Evolutionary conservation across 352 stramenopile genomes (phyloP).

Genomic region (Phytophthora vignae): DNA sequence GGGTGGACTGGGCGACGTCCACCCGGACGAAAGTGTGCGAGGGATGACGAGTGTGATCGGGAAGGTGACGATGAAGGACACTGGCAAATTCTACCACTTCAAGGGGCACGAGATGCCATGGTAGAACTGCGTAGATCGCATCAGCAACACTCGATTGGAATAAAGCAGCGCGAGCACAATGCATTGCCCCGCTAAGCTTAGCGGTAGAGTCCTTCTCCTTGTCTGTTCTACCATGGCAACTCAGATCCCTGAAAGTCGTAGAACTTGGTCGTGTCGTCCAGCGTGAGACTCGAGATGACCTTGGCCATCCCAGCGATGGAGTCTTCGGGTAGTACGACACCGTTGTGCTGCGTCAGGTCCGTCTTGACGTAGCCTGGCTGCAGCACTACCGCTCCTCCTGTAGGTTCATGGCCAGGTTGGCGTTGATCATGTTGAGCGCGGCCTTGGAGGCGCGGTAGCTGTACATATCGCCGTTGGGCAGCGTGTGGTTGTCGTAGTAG

Average conservation of each 20-base stretch:
- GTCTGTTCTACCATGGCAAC: conserved; percentile 46
- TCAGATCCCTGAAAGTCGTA: conserved; percentile 49
- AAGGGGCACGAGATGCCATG: conserved; percentile 47
- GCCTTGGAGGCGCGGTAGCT: conserved; percentile 76
- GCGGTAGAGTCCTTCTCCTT: too few relatives aligned
- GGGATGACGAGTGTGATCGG: conserved; percentile 43
- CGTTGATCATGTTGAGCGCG: conserved; percentile 73
- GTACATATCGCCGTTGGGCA: conserved; percentile 49
- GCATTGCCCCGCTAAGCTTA: too few relatives aligned
- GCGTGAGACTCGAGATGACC: conserved; percentile 40
- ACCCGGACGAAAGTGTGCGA: conserved; percentile 35
- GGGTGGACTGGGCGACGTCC: conserved; percentile 26
- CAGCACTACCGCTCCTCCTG: conserved; percentile 47
- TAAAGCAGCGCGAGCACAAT: not conserved
- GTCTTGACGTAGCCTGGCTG: conserved; percentile 66
- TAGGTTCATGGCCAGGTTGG: conserved; percentile 50
- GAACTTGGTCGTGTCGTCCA: conserved; percentile 55
- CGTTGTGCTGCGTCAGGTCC: conserved; percentile 40
- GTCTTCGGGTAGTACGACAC: not conserved
- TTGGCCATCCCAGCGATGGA: conserved; percentile 23
- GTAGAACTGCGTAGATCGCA: conserved; percentile 23
- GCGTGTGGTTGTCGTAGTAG: not conserved
- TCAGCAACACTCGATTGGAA: not conserved
- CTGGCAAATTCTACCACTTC: conserved; percentile 61
- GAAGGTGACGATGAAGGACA: conserved; percentile 37